A percentile compares a stretch with the other conserved stretches of the same genome.
phyloP scores from a whole-genome alignment of 2,329 filamentous ascomycete species.

The Phialophora macrospora region DNA sequence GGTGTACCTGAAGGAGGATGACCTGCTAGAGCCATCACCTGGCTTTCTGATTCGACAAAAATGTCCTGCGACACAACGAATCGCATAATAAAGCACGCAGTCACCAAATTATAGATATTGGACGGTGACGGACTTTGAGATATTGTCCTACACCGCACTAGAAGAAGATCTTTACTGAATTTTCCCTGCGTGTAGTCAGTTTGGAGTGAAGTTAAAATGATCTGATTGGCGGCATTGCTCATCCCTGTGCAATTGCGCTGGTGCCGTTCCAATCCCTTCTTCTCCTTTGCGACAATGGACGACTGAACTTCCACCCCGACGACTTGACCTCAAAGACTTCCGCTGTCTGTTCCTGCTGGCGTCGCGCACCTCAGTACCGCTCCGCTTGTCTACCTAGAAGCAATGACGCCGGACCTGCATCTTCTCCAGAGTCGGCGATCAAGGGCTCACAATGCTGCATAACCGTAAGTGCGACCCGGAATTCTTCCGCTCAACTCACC shows the following conservation, averaged over 20 bases:
- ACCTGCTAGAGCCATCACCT: slow-evolving; percentile 3
- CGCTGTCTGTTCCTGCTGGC: slow-evolving; percentile 2
- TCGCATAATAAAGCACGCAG: slow-evolving; percentile 25
- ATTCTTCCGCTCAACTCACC: slow-evolving; percentile 27
- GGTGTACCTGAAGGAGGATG: slow-evolving; percentile 15
- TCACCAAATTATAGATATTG: slow-evolving; percentile 5
- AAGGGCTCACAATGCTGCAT: slow-evolving; percentile 38
- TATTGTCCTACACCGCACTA: slow-evolving; percentile 3
- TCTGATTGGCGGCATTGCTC: slow-evolving; percentile 14
- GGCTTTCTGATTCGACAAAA: slow-evolving; percentile 25
- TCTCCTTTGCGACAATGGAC: slow-evolving; percentile 4
- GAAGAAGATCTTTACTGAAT: neutral
- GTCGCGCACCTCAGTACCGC: slow-evolving; percentile 1
- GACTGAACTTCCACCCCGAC: slow-evolving; percentile 20
- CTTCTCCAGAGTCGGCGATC: slow-evolving; percentile 28
- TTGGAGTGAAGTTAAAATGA: neutral
- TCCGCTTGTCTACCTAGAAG: slow-evolving; percentile 16
- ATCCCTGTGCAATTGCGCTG: slow-evolving; percentile 3
- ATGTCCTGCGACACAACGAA: slow-evolving; percentile 22
- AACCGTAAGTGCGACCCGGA: slow-evolving; percentile 35
- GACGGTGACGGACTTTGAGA: slow-evolving; percentile 10
- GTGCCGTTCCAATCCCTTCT: slow-evolving; percentile 1
- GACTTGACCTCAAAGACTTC: neutral
- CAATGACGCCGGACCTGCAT: slow-evolving; percentile 32
- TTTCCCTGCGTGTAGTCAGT: neutral